A percentile compares a stretch with the other conserved stretches of the same genome.
Evolutionary conservation across 139 green algal species (phyloP).

Genomic region (Closterium sp.): DNA sequence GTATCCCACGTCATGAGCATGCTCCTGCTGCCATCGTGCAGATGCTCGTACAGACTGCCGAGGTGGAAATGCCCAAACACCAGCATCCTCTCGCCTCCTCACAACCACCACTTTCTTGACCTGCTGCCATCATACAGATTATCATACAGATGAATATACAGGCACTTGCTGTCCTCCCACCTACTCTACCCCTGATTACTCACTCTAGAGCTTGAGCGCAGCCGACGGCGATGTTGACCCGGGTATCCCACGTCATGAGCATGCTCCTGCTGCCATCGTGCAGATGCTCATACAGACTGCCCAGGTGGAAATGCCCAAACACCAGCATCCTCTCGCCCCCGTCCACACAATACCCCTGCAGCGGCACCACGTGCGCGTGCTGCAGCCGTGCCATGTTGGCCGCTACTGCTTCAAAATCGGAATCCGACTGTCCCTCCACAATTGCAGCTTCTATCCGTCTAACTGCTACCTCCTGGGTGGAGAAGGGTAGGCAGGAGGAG

Average conservation of each 20-base stretch:
- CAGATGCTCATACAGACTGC: conserved; percentile 17
- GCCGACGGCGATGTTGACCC: conserved; percentile 25
- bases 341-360: conserved; percentile 35
- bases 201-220: conserved; percentile 18
- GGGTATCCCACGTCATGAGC: conserved; percentile 24
- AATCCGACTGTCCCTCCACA: conserved; percentile 10
- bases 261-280: neutral
- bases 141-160: too few species aligned
- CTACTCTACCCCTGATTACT: neutral
- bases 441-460: conserved; percentile 10
- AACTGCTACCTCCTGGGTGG: conserved; percentile 15
- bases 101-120: too few species aligned
- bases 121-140: too few species aligned
- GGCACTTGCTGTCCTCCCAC: too few species aligned
- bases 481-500: too few species aligned
- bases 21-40: conserved; percentile 1
- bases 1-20: conserved; percentile 22
- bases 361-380: neutral
- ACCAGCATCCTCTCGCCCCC: conserved; percentile 8
- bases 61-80: neutral
- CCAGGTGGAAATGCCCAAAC: neutral
- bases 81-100: conserved; percentile 6
- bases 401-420: conserved; percentile 23
- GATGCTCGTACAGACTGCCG: neutral
- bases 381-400: conserved; percentile 22